Percentiles rank a stretch among this genome's conserved stretches.
Conservation (phyloP, 2,329 filamentous ascomycete species). For the Arthrobotrys pseudoclavata region DNA sequence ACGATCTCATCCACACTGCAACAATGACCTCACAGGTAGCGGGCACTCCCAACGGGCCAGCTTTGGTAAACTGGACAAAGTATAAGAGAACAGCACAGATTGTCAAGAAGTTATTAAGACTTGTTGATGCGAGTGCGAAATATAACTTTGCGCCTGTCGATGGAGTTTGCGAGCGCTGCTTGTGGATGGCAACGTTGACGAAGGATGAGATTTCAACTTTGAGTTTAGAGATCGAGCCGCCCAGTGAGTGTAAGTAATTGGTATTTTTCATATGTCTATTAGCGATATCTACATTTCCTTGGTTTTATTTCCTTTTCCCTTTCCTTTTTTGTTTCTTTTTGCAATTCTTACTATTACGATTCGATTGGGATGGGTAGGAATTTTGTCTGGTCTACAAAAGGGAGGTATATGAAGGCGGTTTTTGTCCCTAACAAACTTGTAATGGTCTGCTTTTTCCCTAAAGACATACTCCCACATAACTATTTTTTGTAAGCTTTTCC, state of each 20-base stretch:
- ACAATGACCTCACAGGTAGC: slow-evolving; percentile 82
- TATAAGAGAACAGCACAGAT: slow-evolving; percentile 81
- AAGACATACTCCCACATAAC: slow-evolving; percentile 14
- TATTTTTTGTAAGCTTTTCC: slow-evolving; percentile 4
- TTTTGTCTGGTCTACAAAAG: slow-evolving; percentile 38
- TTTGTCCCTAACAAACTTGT: slow-evolving; percentile 16
- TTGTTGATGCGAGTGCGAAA: slow-evolving; percentile 82
- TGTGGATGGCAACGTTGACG: slow-evolving; percentile 84
- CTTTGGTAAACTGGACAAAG: slow-evolving; percentile 85
- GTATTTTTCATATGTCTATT: slow-evolving; percentile 16
- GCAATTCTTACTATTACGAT: slow-evolving; percentile 8
- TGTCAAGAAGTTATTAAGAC: slow-evolving; percentile 81
- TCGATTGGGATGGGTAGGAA: slow-evolving; percentile 26
- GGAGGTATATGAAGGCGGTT: slow-evolving; percentile 15
- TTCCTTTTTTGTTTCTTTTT: slow-evolving; percentile 23
- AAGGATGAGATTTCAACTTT: slow-evolving; percentile 77
- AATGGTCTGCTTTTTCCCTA: slow-evolving; percentile 21
- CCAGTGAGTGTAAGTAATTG: slow-evolving; percentile 42
- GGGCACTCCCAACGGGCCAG: slow-evolving; percentile 75
- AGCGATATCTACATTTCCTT: slow-evolving; percentile 8
- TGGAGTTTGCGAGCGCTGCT: slow-evolving; percentile 81
- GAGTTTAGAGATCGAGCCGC: slow-evolving; percentile 62
- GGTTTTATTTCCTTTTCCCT: background rate
- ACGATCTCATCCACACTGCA: slow-evolving; percentile 84
- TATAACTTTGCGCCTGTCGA: slow-evolving; percentile 82